phyloP scores from a whole-genome alignment of 805 yeast genomes.

The Teunomyces lycoperdinae region DNA sequence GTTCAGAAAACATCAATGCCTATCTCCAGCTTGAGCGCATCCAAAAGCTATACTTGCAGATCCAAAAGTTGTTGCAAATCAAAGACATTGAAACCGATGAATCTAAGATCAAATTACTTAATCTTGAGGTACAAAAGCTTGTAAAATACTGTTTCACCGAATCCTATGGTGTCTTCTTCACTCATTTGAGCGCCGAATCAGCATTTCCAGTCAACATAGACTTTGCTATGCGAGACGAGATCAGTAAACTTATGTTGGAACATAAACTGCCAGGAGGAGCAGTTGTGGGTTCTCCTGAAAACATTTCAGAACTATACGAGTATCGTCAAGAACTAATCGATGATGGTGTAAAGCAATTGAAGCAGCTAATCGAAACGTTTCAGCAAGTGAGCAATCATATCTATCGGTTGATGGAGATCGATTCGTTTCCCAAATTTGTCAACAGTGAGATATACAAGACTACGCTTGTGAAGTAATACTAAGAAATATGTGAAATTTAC shows the following conservation, averaged over 20 bases:
- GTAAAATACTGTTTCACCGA: constrained; percentile 56
- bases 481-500: constrained; percentile 1
- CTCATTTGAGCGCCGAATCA: constrained; percentile 63
- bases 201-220: constrained; percentile 72
- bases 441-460: constrained; percentile 20
- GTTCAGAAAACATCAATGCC: constrained; percentile 76
- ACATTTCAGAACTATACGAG: background rate
- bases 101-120: constrained; percentile 6
- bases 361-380: constrained; percentile 31
- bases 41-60: constrained; percentile 41
- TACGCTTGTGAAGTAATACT: constrained; percentile 10
- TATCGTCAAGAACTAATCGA: background rate
- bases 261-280: background rate
- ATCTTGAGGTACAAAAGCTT: constrained; percentile 23
- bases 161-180: constrained; percentile 62
- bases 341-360: constrained; percentile 9
- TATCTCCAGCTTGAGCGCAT: constrained; percentile 58
- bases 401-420: constrained; percentile 62
- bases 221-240: constrained; percentile 44
- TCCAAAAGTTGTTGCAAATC: constrained; percentile 36
- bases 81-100: constrained; percentile 7
- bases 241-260: constrained; percentile 22
- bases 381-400: constrained; percentile 50
- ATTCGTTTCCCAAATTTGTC: constrained; percentile 71
- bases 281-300: background rate